A percentile compares a stretch with the other conserved stretches of the same genome.
These are phyloP conservation scores for Lactarius hatsudake DNA, from an alignment of 768 basidiomycete genomes.

Conservation along the genomic window DNA sequence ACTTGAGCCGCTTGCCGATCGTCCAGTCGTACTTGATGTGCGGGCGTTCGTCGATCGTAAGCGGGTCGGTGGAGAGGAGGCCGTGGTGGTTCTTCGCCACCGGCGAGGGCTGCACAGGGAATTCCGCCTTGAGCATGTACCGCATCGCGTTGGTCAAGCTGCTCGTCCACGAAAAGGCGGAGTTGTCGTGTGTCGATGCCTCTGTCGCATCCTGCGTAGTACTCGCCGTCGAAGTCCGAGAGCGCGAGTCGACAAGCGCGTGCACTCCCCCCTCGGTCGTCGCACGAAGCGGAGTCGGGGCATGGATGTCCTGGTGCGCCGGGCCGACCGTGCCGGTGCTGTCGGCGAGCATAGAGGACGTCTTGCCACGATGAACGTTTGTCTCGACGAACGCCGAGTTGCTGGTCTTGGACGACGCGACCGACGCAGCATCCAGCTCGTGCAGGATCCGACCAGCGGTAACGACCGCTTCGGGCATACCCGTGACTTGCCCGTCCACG, in stretches of 20 bases:
- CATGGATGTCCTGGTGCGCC: conserved; percentile 8
- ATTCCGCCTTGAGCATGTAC: conserved; percentile 46
- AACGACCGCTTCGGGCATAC: conserved; percentile 37
- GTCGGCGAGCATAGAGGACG: conserved; percentile 40
- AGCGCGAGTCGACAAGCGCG: background rate
- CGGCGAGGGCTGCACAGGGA: conserved; percentile 36
- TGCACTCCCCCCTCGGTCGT: too few relatives aligned
- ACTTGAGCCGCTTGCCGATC: conserved; percentile 67
- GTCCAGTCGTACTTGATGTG: conserved; percentile 85
- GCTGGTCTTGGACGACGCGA: conserved; percentile 30
- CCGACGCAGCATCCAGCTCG: conserved; percentile 39
- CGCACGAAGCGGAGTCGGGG: background rate
- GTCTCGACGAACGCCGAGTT: conserved; percentile 37
- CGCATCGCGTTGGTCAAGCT: conserved; percentile 60
- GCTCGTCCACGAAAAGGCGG: conserved; percentile 47
- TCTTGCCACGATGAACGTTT: conserved; percentile 39
- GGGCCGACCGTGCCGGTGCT: conserved; percentile 40
- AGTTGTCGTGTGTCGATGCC: background rate
- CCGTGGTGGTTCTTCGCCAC: conserved; percentile 47
- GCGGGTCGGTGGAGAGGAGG: conserved; percentile 40
- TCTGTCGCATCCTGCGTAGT: conserved; percentile 16
- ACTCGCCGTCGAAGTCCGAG: conserved; percentile 18
- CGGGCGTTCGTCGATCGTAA: conserved; percentile 62
- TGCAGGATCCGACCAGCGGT: conserved; percentile 47
- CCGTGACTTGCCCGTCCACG: conserved; percentile 49